A percentile compares a stretch with the other conserved stretches of the same genome.
Evolutionary conservation across 2,329 filamentous ascomycete genomes (phyloP).

Genomic region (Hymenoscyphus salicellus): DNA sequence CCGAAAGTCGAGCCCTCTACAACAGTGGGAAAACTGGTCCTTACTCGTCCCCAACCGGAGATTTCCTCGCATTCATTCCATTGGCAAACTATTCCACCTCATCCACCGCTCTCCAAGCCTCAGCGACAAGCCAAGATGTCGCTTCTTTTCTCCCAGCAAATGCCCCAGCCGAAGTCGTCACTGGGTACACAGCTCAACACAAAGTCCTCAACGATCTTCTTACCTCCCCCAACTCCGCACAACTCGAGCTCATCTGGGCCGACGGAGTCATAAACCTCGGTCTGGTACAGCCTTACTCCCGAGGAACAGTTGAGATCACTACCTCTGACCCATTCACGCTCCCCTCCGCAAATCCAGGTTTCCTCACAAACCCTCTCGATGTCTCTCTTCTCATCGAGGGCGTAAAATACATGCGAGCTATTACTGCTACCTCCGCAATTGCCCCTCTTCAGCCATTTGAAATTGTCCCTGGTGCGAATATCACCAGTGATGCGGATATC

Average conservation of each 20-base stretch:
- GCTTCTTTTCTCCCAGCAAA: slow-evolving; percentile 1
- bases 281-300: slow-evolving; percentile 24
- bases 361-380: slow-evolving; percentile 39
- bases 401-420: not conserved
- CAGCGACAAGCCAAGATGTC: slow-evolving; percentile 2
- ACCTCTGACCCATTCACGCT: slow-evolving; percentile 27
- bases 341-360: slow-evolving; percentile 38
- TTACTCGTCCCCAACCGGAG: not conserved
- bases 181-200: slow-evolving; percentile 13
- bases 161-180: slow-evolving; percentile 9
- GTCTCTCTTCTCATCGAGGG: slow-evolving; percentile 34
- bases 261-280: not conserved
- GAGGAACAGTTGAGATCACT: slow-evolving; percentile 37
- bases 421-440: slow-evolving; percentile 22
- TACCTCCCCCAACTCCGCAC: slow-evolving; percentile 5
- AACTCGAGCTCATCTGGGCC: slow-evolving; percentile 8
- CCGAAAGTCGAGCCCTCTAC: not conserved
- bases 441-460: slow-evolving; percentile 29
- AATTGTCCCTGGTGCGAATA: slow-evolving; percentile 31
- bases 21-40: slow-evolving; percentile 2
- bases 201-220: slow-evolving; percentile 5
- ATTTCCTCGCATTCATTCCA: slow-evolving; percentile 7
- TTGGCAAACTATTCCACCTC: slow-evolving; percentile 5
- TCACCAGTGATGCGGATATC: slow-evolving; percentile 30
- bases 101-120: slow-evolving; percentile 4